A percentile compares a stretch with the other conserved stretches of the same genome.
These are phyloP conservation scores for Rhodomyrtus psidioides DNA, from an alignment of 441 rosid species.

Conservation along the genomic window DNA sequence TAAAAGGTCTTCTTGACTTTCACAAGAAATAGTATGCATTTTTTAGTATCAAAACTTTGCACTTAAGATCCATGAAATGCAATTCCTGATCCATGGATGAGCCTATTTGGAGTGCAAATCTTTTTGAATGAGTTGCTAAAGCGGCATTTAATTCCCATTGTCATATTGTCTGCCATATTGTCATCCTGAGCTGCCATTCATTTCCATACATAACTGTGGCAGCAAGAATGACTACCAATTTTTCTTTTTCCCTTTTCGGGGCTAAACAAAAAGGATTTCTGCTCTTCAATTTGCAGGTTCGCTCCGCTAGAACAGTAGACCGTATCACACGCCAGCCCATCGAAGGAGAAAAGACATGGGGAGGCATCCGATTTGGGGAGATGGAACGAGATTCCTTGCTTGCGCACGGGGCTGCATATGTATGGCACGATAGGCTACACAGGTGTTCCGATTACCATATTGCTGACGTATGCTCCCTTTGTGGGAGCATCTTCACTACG, in stretches of 20 bases:
- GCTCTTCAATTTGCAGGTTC: slow-evolving; percentile 45
- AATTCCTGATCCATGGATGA: neutral
- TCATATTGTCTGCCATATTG: neutral
- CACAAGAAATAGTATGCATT: neutral
- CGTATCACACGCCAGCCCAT: slow-evolving; percentile 92
- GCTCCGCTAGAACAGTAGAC: slow-evolving; percentile 84
- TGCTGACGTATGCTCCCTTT: slow-evolving; percentile 82
- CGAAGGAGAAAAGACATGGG: slow-evolving; percentile 90
- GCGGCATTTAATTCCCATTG: neutral
- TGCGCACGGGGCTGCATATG: slow-evolving; percentile 93
- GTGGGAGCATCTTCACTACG: slow-evolving; percentile 78
- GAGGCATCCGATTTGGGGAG: slow-evolving; percentile 98
- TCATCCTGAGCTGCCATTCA: neutral
- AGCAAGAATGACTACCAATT: neutral
- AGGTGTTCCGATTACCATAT: slow-evolving; percentile 86
- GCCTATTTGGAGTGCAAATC: neutral
- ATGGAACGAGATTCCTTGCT: slow-evolving; percentile 96
- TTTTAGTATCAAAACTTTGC: neutral
- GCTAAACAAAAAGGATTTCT: neutral
- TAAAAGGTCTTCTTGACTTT: neutral
- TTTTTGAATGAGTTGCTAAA: neutral
- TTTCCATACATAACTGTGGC: neutral
- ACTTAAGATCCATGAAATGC: neutral
- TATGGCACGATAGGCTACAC: slow-evolving; percentile 90
- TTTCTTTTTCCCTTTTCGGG: neutral